Conservation (phyloP, 495 filamentous ascomycete species). For the Penicillium samsonianum region DNA sequence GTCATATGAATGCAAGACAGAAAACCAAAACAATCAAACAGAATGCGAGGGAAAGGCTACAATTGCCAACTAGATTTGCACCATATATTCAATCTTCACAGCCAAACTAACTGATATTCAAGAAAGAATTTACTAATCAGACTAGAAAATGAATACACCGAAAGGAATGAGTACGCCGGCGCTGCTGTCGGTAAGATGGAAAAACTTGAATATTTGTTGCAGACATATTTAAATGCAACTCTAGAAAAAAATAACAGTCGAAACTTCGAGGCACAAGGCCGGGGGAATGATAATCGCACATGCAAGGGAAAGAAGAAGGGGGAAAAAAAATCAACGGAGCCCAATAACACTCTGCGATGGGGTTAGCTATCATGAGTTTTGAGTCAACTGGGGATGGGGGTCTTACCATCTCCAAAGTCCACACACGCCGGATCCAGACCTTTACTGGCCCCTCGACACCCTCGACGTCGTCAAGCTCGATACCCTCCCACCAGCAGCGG, state of each 20-base stretch:
- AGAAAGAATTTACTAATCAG: background rate
- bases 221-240: constrained; percentile 10
- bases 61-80: background rate
- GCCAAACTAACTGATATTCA: background rate
- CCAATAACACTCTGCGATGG: constrained; percentile 75
- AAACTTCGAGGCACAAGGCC: constrained; percentile 18
- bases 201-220: constrained; percentile 3
- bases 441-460: constrained; percentile 91
- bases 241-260: constrained; percentile 11
- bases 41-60: background rate
- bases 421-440: constrained; percentile 96
- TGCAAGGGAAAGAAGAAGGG: constrained; percentile 24
- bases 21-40: background rate
- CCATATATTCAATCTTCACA: constrained; percentile 3
- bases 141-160: constrained; percentile 18
- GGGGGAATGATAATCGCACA: constrained; percentile 32
- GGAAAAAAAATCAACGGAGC: constrained; percentile 58
- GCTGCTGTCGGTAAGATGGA: constrained; percentile 16
- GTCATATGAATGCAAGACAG: background rate
- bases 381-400: background rate
- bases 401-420: constrained; percentile 96
- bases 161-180: constrained; percentile 18
- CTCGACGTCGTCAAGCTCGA: constrained; percentile 88
- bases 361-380: constrained; percentile 25
- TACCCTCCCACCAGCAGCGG: constrained; percentile 98